Conservation (phyloP, 768 basidiomycete species). For the Russula olivacea region DNA sequence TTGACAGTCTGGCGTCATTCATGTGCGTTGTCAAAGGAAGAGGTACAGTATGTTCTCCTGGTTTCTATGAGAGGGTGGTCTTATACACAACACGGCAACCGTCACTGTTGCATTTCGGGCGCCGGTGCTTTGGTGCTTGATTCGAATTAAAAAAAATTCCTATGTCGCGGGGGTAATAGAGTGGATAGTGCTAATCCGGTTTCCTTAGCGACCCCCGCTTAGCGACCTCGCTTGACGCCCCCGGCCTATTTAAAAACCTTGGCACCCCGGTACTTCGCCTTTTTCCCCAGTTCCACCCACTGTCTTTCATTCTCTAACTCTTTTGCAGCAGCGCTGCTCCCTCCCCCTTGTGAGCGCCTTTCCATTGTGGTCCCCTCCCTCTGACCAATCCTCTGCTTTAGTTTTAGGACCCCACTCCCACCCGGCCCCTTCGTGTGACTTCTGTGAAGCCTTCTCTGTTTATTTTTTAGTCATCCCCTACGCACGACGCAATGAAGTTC, state of each 20-base stretch:
- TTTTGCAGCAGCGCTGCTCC: slow-evolving; percentile 53
- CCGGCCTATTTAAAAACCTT: neutral
- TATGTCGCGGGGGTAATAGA: neutral
- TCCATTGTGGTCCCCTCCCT: neutral
- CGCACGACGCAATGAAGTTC: slow-evolving; percentile 22
- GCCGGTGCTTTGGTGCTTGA: slow-evolving; percentile 13
- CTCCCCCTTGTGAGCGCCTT: slow-evolving; percentile 28
- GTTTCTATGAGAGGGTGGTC: slow-evolving; percentile 8
- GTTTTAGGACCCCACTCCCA: slow-evolving; percentile 30
- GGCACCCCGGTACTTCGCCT: neutral
- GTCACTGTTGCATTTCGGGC: neutral
- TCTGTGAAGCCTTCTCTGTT: slow-evolving; percentile 40
- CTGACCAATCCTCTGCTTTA: slow-evolving; percentile 28
- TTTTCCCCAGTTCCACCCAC: slow-evolving; percentile 18
- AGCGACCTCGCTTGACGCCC: neutral
- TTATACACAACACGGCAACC: slow-evolving; percentile 12
- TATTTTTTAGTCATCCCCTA: slow-evolving; percentile 1
- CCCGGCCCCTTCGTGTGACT: slow-evolving; percentile 39
- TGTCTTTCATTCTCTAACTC: slow-evolving; percentile 28
- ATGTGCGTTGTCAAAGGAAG: slow-evolving; percentile 66
- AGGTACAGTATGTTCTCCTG: slow-evolving; percentile 23
- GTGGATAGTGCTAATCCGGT: neutral
- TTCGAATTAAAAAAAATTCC: slow-evolving; percentile 10
- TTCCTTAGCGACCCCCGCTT: slow-evolving; percentile 9
- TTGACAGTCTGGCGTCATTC: slow-evolving; percentile 75